Percentiles rank a stretch among this genome's conserved stretches.
phyloP scores from a whole-genome alignment of 257 asterid species.

The Solanum dulcamara region DNA sequence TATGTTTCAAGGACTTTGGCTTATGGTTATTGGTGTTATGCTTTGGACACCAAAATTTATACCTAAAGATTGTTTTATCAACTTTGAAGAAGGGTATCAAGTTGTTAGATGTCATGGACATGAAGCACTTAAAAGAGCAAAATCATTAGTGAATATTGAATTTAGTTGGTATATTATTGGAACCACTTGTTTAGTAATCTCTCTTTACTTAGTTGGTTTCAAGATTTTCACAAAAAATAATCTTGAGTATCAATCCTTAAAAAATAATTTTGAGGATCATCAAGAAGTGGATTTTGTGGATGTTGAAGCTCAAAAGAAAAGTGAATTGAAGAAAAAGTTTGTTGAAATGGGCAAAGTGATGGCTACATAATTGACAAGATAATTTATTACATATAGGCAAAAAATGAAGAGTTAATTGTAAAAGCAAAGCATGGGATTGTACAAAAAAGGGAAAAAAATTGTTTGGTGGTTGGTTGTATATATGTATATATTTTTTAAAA shows the following conservation, averaged over 20 bases:
- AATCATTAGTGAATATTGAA: neutral
- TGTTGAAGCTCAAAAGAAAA: neutral
- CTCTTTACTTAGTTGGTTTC: neutral
- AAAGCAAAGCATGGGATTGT: neutral
- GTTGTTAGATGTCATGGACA: neutral
- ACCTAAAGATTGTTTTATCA: neutral
- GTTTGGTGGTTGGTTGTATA: neutral
- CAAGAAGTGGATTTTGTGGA: neutral
- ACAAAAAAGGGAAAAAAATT: neutral
- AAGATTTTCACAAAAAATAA: neutral
- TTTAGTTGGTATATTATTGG: neutral
- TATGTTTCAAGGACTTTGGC: neutral
- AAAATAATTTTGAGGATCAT: neutral
- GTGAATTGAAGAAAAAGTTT: neutral
- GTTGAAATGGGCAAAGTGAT: neutral
- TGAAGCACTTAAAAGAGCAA: neutral
- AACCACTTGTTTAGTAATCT: neutral
- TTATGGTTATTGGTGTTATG: neutral
- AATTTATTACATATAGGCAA: no score
- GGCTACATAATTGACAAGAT: neutral
- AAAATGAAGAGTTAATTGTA: neutral
- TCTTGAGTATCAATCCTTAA: neutral
- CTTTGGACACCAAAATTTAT: neutral
- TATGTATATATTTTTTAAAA: neutral
- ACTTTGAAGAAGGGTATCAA: neutral